Percentiles rank a stretch among this genome's conserved stretches.
Conservation (phyloP, 108 stramenopile species). For the Schizochytrium sp. region DNA sequence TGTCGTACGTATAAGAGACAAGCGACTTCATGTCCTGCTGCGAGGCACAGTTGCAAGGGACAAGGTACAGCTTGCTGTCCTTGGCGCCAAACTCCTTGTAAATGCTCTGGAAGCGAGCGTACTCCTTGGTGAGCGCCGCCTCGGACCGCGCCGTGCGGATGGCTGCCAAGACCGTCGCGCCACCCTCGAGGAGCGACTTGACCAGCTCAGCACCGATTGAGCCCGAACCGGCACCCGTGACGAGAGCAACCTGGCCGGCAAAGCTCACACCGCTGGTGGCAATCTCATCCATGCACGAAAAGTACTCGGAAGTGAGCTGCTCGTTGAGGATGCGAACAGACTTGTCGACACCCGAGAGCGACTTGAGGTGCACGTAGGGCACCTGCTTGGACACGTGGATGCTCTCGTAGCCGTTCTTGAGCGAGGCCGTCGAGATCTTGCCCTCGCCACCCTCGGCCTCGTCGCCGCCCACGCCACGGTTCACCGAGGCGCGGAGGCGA, state of each 20-base stretch:
- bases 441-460: not conserved
- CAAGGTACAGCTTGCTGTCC: not conserved
- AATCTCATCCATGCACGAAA: not conserved
- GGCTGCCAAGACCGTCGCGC: not conserved
- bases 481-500: not conserved
- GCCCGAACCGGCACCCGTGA: conserved; percentile 19
- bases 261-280: conserved; percentile 14
- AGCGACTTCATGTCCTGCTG: conserved; percentile 2
- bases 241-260: conserved; percentile 1
- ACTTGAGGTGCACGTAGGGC: not conserved
- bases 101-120: conserved; percentile 5
- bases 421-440: not conserved
- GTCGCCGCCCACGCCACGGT: not conserved
- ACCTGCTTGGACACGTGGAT: conserved; percentile 10
- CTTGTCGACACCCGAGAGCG: conserved; percentile 7
- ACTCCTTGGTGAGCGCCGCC: not conserved
- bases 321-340: conserved; percentile 10
- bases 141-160: not conserved
- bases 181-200: conserved; percentile 4
- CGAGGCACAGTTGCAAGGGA: conserved; percentile 21
- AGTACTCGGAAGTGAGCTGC: conserved; percentile 7
- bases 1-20: not conserved
- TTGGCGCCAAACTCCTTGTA: conserved; percentile 23
- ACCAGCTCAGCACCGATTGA: conserved; percentile 19
- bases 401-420: not conserved